phyloP scores from a whole-genome alignment of 768 basidiomycete genomes.

The Suillus discolor region DNA sequence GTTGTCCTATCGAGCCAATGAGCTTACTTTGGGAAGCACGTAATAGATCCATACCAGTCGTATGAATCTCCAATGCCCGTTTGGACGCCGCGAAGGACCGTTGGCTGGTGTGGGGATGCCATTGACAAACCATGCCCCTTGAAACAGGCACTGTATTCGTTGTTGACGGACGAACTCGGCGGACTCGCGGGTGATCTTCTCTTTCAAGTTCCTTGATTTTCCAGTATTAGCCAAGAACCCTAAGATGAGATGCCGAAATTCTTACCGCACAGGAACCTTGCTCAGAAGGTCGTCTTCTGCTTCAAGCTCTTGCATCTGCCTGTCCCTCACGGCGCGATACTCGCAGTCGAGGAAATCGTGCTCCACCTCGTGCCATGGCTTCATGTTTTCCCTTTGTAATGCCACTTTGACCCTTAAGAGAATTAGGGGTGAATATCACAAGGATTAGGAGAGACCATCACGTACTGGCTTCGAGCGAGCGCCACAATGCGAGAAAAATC shows the following conservation, averaged over 20 bases:
- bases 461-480: conserved; percentile 83
- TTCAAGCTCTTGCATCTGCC: conserved; percentile 90
- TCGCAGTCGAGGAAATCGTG: conserved; percentile 79
- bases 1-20: conserved; percentile 57
- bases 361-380: conserved; percentile 85
- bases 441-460: conserved; percentile 21
- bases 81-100: conserved; percentile 52
- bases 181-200: conserved; percentile 86
- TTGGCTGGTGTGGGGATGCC: conserved; percentile 57
- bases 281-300: conserved; percentile 84
- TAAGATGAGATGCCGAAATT: conserved; percentile 5
- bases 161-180: conserved; percentile 90
- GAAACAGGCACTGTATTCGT: conserved; percentile 82
- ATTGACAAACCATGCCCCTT: conserved; percentile 93
- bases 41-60: conserved; percentile 57
- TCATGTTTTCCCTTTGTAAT: conserved; percentile 69
- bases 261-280: conserved; percentile 84
- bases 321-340: conserved; percentile 82
- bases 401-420: conserved; percentile 70
- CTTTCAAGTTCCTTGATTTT: conserved; percentile 70
- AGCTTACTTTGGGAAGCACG: conserved; percentile 4
- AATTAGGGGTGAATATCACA: conserved; percentile 9
- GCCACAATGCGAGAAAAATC: conserved; percentile 82
- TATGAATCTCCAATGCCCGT: conserved; percentile 83
- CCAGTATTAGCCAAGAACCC: conserved; percentile 9